Evolutionary conservation across 805 yeast species (phyloP), one percentile per base, ranked within the genome.

Genomic region (Wickerhamiella sorbophila): DNA sequence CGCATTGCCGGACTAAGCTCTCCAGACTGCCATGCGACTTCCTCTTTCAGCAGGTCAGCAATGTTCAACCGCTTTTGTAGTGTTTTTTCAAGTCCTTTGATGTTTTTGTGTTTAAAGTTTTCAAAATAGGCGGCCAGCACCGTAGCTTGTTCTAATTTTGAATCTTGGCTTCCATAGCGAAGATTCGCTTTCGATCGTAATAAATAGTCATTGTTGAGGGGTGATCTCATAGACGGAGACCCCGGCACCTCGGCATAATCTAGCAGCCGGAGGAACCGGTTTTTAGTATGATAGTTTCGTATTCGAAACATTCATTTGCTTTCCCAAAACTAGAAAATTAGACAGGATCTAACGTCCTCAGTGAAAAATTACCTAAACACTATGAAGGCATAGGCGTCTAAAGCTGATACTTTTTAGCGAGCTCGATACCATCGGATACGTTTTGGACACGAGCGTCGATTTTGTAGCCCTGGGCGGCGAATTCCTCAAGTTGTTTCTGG

Each of bases 401-500:
- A 20, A 31, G 26, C 18, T 17, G 4, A 31, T 43, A 56, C 33
- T 40, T 40, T 24, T 57, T 53, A 1, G 86, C 79, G 17, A 82
- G 52, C 46, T 67, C 67, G 40, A 85, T 66, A 4, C 97, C 97
- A 42, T 77, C 76, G 12, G 95, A 93, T 38, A 86, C 71, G 53
- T 81, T 84, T 57, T 81, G 86, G 43, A 91, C 76, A 49, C 94
- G 74, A 1, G 95, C 88, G 62, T 91, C 98, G 26, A 88, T 65
- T 24, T 71, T 71, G 58, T 74, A 84, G 1, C 95, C 95, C 58
- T 82, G 70, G 1, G 59, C 51, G 20, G 66, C 71, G 16, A 86
- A 60, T 22, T 64, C 57, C 6, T 61, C 61, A 56, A 88, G 57
- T 21, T 65, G 70, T 20, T 66, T 69, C 5, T 78, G 74, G 36